Evolutionary conservation across 1,284 basidiomycete species (phyloP), one percentile per base, ranked within the genome.

Genomic region (Pascua guehoae): DNA sequence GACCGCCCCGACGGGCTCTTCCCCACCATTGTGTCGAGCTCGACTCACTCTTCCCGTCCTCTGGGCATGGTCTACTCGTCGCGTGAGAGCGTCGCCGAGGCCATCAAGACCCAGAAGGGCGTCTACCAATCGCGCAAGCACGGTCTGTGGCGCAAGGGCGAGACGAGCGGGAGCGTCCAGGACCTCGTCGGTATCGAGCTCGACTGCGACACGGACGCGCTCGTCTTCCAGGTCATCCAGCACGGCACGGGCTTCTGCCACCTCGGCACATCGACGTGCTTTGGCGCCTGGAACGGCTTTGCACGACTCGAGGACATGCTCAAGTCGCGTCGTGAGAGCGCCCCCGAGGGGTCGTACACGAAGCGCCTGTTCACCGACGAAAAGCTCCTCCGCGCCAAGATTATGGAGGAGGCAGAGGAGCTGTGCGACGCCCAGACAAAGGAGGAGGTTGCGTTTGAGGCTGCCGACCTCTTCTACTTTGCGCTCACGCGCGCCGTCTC

Each of bases 51-150:
- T 14, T 87, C 88, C 12, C 85, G 87, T 58, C 84, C 89, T 1
- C 84, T 98, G 16, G 96, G 96, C 16, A 85, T 98, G 54, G 96
- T 98, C 47, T 99, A 98, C 79, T 98, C 96, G n/a, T 98, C 96
- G 12, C 71, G 77, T 48, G 87, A 89, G 68, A 95, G 91, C 4
- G 83, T 98, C 63, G 85, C 84, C 60, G 89, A 94, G 74, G 89
- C 88, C 63, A 92, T 99, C 70, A 66, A 85, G 49, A 88, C 91
- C 2, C 91, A 92, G 39, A 88, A 87, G 68, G 96, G 95, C 36
- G 88, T 96, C 41, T 99, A 99, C 77, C 93, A 98, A 73, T 97
- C 92, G 16, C 87, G 96, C 63, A 93, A 93, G 69, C 91, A 94
- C 71, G 94, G 94, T 9, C 79, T 98, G 16, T 99, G 96, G 96